Base-by-base conservation (phyloP, 306 rosid species). In the Sechiopsis laciniata region DNA sequence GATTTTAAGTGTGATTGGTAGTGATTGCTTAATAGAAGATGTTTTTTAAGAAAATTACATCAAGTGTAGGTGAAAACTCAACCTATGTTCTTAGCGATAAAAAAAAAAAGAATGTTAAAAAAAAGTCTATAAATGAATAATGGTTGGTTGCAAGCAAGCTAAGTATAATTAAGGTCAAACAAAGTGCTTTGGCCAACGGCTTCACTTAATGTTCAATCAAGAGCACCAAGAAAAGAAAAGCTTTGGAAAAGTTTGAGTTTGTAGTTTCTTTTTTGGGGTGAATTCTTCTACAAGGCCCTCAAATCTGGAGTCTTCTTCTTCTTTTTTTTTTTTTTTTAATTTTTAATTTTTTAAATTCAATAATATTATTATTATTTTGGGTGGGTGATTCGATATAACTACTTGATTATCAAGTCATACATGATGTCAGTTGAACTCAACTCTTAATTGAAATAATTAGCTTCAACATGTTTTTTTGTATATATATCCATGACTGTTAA, bases 161-260 rank as follows among this genome's bases (percentile, higher is more conserved):
- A 17, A 40, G 21, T 16, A 64, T 16, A 40, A 40, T 40, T 64
- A 37, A 64, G 24, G 71, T 37, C 22, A 63, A 63, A 63, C 7
- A 32, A 10, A 32, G 69, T 63, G 69, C 2, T 26, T 62, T 62
- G 48, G 20, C 68, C 21, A 62, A 15, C 19, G 14, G 45, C 15
- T 11, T 2, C 12, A 16, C 26, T 9, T 24, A 55, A 56, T 32
- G 51, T 35, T 63, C 70, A 63, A 63, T 37, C 8, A 32, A 63
- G n/a, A 63, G 24, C 51, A 63, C 16, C 3, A 37, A 5, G 15
- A 62, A 35, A 37, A 50, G 7, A 35, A 8, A 63, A 3, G 24
- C 17, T 65, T 37, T 65, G 22, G 29, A 65, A 37, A 65, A 65
- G 29, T 40, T 65, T 9, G 16, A 65, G 20, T 65, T 65, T 42